Percentiles rank a stretch among this genome's conserved stretches.
phyloP scores from a whole-genome alignment of 2,329 filamentous ascomycete genomes.

The Stagonosporopsis cucurbitacearum region DNA sequence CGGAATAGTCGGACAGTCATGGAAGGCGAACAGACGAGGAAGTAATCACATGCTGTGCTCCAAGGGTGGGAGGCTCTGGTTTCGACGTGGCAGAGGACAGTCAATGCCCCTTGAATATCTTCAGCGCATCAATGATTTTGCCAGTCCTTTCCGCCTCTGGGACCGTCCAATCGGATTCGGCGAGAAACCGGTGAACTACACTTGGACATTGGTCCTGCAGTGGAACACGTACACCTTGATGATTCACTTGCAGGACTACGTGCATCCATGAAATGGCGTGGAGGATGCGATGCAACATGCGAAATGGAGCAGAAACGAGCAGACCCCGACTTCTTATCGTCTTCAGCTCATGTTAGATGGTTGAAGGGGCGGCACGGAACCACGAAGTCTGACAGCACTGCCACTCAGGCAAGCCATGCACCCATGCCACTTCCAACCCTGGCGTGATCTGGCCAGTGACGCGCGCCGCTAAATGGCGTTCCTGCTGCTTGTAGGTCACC shows the following conservation, averaged over 20 bases:
- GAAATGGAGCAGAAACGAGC: not conserved
- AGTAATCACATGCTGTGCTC: not conserved
- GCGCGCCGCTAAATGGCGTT: conserved; percentile 26
- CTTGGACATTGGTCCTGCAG: not conserved
- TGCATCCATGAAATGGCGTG: conserved; percentile 4
- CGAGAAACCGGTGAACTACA: conserved; percentile 23
- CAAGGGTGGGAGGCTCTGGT: not conserved
- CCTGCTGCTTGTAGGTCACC: conserved; percentile 32
- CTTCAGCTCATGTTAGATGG: not conserved
- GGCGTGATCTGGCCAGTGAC: conserved; percentile 20
- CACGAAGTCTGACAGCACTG: conserved; percentile 22
- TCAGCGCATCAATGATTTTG: conserved; percentile 8
- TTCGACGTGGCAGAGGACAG: conserved; percentile 11
- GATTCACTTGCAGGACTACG: conserved; percentile 13
- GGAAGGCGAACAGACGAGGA: not conserved
- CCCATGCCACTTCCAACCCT: conserved; percentile 14
- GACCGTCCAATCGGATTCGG: conserved; percentile 2
- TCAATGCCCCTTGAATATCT: conserved; percentile 9
- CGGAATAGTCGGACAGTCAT: not conserved
- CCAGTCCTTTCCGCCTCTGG: not conserved
- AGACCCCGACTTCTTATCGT: conserved; percentile 10
- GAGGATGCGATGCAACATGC: conserved; percentile 1
- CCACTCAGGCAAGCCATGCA: conserved; percentile 22
- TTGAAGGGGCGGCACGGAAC: conserved; percentile 10
- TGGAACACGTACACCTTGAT: conserved; percentile 11